Conservation (phyloP, 2,329 filamentous ascomycete species). For the Pyricularia sp. region DNA sequence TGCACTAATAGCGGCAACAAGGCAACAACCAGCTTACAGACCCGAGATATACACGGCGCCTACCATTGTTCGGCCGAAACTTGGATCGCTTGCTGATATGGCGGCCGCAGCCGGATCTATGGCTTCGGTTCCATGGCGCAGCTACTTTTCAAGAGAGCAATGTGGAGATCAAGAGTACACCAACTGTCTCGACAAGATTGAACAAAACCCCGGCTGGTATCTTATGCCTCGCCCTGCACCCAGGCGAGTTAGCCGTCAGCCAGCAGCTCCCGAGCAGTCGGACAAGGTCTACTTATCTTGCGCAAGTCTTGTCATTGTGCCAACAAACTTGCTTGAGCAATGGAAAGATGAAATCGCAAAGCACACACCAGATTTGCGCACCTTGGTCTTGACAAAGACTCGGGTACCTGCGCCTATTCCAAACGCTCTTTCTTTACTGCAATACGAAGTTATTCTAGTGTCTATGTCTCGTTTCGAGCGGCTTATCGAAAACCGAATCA, state of each 20-base stretch:
- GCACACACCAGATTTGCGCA: slow-evolving; percentile 58
- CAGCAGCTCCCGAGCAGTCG: slow-evolving; percentile 6
- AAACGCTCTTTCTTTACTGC: slow-evolving; percentile 6
- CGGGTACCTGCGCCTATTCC: background rate
- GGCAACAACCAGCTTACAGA: slow-evolving; percentile 54
- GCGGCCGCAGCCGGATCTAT: slow-evolving; percentile 60
- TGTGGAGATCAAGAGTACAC: slow-evolving; percentile 38
- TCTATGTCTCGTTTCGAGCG: slow-evolving; percentile 64
- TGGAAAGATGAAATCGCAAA: slow-evolving; percentile 76
- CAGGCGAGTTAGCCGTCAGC: slow-evolving; percentile 25
- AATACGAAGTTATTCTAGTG: slow-evolving; percentile 71
- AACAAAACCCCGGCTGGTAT: slow-evolving; percentile 50
- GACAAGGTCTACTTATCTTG: slow-evolving; percentile 53
- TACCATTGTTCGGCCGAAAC: slow-evolving; percentile 28
- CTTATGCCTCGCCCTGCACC: slow-evolving; percentile 36
- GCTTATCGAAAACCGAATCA: slow-evolving; percentile 36
- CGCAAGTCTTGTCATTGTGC: slow-evolving; percentile 70
- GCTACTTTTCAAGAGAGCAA: slow-evolving; percentile 45
- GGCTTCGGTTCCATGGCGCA: slow-evolving; percentile 61
- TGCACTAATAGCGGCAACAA: slow-evolving; percentile 40
- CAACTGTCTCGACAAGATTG: slow-evolving; percentile 45
- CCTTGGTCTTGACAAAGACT: slow-evolving; percentile 48
- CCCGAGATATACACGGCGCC: slow-evolving; percentile 47
- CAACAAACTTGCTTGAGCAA: slow-evolving; percentile 73
- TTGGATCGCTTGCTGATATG: slow-evolving; percentile 57